These are phyloP conservation scores for Amauroascus niger DNA, from an alignment of 2,329 filamentous ascomycete genomes.

Conservation along the genomic window DNA sequence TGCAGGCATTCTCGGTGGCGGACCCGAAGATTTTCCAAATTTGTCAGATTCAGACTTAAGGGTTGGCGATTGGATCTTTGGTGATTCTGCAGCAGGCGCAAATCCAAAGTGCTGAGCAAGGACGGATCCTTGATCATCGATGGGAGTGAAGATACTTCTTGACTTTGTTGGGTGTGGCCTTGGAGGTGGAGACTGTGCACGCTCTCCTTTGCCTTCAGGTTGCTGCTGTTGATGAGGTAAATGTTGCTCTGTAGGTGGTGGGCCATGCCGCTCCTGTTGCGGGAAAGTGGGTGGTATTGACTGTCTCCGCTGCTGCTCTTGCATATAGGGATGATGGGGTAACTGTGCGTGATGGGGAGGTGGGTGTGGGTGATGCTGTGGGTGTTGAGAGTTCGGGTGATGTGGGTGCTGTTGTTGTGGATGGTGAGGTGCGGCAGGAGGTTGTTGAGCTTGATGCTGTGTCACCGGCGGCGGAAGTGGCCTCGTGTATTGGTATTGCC, in stretches of 20 bases:
- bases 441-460: slow-evolving; percentile 18
- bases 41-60: slow-evolving; percentile 19
- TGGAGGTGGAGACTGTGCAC: slow-evolving; percentile 44
- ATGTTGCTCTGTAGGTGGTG: slow-evolving; percentile 42
- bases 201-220: slow-evolving; percentile 32
- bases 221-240: slow-evolving; percentile 50
- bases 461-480: slow-evolving; percentile 21
- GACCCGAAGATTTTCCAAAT: slow-evolving; percentile 32
- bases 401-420: slow-evolving; percentile 26
- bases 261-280: slow-evolving; percentile 47
- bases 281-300: slow-evolving; percentile 63
- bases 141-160: slow-evolving; percentile 93
- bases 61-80: slow-evolving; percentile 34
- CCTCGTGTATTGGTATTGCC: slow-evolving; percentile 34
- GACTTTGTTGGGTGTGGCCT: slow-evolving; percentile 60
- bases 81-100: slow-evolving; percentile 46
- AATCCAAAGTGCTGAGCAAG: slow-evolving; percentile 72
- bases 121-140: slow-evolving; percentile 84
- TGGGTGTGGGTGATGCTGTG: slow-evolving; percentile 36
- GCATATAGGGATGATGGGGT: slow-evolving; percentile 57
- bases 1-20: slow-evolving; percentile 31
- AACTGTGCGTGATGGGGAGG: slow-evolving; percentile 29
- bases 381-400: slow-evolving; percentile 39
- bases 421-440: slow-evolving; percentile 14
- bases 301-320: slow-evolving; percentile 66